Evolutionary conservation across 2,329 filamentous ascomycete genomes (phyloP), one percentile per base, ranked within the genome.

Genomic region (Fusarium sp.): DNA sequence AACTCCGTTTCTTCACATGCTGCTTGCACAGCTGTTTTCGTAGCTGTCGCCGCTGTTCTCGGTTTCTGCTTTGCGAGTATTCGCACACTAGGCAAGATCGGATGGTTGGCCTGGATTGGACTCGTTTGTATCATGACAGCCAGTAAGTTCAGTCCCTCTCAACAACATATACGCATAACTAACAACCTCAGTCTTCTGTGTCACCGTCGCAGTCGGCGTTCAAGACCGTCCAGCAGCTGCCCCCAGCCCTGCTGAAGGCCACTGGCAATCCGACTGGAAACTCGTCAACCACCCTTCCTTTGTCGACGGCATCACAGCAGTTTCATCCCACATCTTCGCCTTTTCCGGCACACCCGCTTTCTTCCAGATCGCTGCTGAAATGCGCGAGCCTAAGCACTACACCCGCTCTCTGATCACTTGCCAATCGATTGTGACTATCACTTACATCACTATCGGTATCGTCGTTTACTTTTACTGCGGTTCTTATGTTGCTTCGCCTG

Each of bases 381-480:
- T 80, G 78, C 70, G 76, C 1, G 73, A 79, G 3, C 78, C 76
- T 55, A 75, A 18, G 4, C 69, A 9, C 61, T 79, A 22, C 10
- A 67, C 47, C 4, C 55, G 63, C 12, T 66, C 63, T 2, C 49
- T 66, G 1, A 11, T 78, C 4, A 57, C 76, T 3, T 77, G 73
- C 59, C 75, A 66, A 67, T 71, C 32, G 61, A 75, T 65, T 1
- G 71, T 81, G 4, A 73, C 78, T 7, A 30, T 78, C 12, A 79
- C 77, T 3, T 81, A 81, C 29, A 60, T 77, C 22, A 62, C 75
- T 2, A 76, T 82, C 3, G 75, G 76, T 14, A 70, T 78, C 3
- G 81, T 84, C 0, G 79, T 85, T 4, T 85, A 85, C 74, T 81
- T 80, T 53, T 85, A 77, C 66, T 84, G 82, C 63, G 83, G 84